Percentiles rank a stretch among this genome's conserved stretches.
Conservation (phyloP, 2,329 filamentous ascomycete species). For the Talaromyces sp. region DNA sequence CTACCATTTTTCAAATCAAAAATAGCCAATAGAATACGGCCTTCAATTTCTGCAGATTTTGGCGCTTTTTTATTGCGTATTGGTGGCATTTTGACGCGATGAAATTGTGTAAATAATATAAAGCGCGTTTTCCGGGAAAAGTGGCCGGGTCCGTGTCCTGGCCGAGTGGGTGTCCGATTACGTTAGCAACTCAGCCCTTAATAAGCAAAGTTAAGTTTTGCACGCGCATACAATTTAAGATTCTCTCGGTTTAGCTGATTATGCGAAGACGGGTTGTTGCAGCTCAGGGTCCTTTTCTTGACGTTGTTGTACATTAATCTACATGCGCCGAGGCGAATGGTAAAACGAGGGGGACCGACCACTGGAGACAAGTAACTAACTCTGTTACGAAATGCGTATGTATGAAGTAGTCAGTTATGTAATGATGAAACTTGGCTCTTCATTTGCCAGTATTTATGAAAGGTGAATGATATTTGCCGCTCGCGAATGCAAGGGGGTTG, state of each 20-base stretch:
- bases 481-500: conserved; percentile 6
- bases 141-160: too few relatives aligned
- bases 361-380: neutral
- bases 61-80: too few relatives aligned
- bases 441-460: neutral
- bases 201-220: conserved; percentile 7
- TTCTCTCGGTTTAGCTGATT: conserved; percentile 13
- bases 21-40: too few relatives aligned
- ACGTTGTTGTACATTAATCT: conserved; percentile 13
- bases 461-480: neutral
- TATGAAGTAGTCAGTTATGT: neutral
- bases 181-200: neutral
- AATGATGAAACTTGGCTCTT: neutral
- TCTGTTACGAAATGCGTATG: neutral
- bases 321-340: conserved; percentile 9
- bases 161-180: too few relatives aligned
- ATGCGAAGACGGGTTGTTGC: conserved; percentile 20
- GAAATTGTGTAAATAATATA: too few relatives aligned
- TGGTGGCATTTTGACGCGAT: too few relatives aligned
- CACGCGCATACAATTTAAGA: conserved; percentile 10
- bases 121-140: too few relatives aligned
- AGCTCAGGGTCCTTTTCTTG: conserved; percentile 17
- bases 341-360: neutral
- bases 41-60: too few relatives aligned
- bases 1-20: too few relatives aligned